Evolutionary conservation across 2,329 filamentous ascomycete species (phyloP), one percentile per base, ranked within the genome.

Genomic region (Chrysosphaeria jannelii): DNA sequence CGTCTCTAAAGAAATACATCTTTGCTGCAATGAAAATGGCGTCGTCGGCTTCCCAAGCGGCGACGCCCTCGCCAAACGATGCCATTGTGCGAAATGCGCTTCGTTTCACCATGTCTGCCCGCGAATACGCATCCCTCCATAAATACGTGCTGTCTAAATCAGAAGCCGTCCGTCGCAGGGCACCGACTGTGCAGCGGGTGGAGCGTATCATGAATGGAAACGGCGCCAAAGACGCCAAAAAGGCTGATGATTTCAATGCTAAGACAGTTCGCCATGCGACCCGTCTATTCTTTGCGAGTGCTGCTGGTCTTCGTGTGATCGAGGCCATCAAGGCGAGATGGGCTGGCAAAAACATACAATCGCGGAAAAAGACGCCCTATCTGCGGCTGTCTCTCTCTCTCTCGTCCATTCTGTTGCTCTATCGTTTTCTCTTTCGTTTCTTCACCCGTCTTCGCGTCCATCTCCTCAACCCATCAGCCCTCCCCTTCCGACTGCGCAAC

Each of bases 361-460:
- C n/a, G n/a, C n/a, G n/a, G n/a, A 13, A 7, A 5, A 60, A 56
- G 30, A 75, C 67, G 1, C 53, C 66, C 0, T 69, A 71, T 13
- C 50, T 85, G 23, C 61, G 78, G 26, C 53, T 90, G 7, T 81
- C 78, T 0, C 50, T 79, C 6, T 85, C 76, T 0, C 54, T 91
- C 9, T 79, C 78, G 10, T 58, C 72, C 3, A 76, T 91, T 31
- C 56, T 93, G 11, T 61, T 93, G 20, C 61, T 39, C 29, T 85
- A 97, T 41, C 65, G 85, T 14, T 53, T 90, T 1, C 62, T 93
- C 13, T 76, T 81, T 46, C 74, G 81, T 28, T 90, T 93, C 51
- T 72, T 93, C 35, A 59, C 60, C 13, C 62, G 75, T 14, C 50
- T 93, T 20, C 67, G 81, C 22, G 53, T 58, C 2, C 75, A 76